These are phyloP conservation scores for Symbiodinium pilosum DNA, from an alignment of 73 alveolate genomes.

Conservation along the genomic window DNA sequence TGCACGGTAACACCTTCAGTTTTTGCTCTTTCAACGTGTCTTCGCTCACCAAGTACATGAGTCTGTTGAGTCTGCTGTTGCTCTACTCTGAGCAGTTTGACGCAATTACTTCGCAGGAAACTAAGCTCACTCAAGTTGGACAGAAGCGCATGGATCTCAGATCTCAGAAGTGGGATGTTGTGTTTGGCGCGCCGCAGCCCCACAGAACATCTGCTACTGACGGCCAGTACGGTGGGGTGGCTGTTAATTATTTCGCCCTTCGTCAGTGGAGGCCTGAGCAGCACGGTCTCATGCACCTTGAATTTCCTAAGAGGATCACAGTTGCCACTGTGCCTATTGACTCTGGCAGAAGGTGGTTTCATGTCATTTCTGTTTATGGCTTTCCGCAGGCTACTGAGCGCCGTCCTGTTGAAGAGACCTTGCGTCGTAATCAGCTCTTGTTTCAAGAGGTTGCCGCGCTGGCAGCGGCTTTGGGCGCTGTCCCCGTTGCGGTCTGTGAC, in stretches of 20 bases:
- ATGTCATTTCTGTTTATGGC: not conserved
- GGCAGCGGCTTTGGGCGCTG: not conserved
- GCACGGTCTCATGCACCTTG: not conserved
- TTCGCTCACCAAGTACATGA: not conserved
- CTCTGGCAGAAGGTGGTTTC: not conserved
- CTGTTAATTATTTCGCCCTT: not conserved
- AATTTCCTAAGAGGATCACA: not conserved
- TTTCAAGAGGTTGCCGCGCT: not conserved
- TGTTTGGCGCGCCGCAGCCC: not conserved
- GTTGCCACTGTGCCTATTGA: not conserved
- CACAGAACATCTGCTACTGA: not conserved
- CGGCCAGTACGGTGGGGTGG: not conserved
- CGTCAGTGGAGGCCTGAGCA: not conserved
- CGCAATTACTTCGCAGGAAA: not conserved
- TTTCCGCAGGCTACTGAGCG: not conserved
- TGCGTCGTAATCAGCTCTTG: not conserved
- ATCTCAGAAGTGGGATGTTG: not conserved
- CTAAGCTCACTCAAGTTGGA: not conserved
- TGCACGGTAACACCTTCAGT: not conserved
- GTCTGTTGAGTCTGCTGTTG: not conserved
- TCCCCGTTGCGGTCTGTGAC: not conserved
- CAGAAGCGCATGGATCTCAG: not conserved
- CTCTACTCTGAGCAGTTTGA: not conserved
- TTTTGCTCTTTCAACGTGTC: not conserved
- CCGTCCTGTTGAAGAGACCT: not conserved